Evolutionary conservation across 805 yeast species (phyloP).

Genomic region (Debaryomyces castellii): DNA sequence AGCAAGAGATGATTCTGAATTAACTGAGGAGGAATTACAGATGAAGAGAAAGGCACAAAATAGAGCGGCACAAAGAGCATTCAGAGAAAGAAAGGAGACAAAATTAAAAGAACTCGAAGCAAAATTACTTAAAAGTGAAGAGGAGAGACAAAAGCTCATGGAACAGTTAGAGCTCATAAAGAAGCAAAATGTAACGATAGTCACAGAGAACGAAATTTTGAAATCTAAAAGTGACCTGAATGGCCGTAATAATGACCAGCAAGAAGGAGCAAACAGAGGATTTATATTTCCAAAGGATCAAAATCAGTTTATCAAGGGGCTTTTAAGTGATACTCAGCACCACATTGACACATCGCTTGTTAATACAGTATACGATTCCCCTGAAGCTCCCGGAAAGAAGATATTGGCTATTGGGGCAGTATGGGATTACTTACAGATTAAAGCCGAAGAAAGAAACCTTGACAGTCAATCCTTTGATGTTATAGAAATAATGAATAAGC

Average conservation of each 20-base stretch:
- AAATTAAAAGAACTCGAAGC: slow-evolving; percentile 65
- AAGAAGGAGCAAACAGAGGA: slow-evolving; percentile 7
- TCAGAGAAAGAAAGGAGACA: slow-evolving; percentile 77
- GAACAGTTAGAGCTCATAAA: slow-evolving; percentile 52
- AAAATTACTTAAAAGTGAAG: slow-evolving; percentile 58
- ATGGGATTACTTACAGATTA: slow-evolving; percentile 71
- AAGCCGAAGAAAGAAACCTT: slow-evolving; percentile 43
- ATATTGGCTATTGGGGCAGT: slow-evolving; percentile 73
- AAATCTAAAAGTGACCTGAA: slow-evolving; percentile 13
- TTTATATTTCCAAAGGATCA: slow-evolving; percentile 36
- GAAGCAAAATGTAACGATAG: slow-evolving; percentile 54
- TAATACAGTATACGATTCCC: slow-evolving; percentile 34
- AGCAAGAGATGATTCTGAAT: slow-evolving; percentile 35
- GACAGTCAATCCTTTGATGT: slow-evolving; percentile 54
- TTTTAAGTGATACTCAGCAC: slow-evolving; percentile 27
- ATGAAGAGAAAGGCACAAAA: slow-evolving; percentile 73
- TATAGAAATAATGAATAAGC: slow-evolving; percentile 51
- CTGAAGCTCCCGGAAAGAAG: slow-evolving; percentile 42
- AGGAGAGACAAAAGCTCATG: slow-evolving; percentile 45
- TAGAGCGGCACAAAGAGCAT: slow-evolving; percentile 86
- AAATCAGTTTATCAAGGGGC: slow-evolving; percentile 29
- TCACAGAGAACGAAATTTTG: slow-evolving; percentile 61
- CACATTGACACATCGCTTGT: slow-evolving; percentile 16
- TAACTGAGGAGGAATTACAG: slow-evolving; percentile 42
- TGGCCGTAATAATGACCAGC: neutral